Conservation (phyloP, 208 protist species). For the Trypanosoma melophagium region DNA sequence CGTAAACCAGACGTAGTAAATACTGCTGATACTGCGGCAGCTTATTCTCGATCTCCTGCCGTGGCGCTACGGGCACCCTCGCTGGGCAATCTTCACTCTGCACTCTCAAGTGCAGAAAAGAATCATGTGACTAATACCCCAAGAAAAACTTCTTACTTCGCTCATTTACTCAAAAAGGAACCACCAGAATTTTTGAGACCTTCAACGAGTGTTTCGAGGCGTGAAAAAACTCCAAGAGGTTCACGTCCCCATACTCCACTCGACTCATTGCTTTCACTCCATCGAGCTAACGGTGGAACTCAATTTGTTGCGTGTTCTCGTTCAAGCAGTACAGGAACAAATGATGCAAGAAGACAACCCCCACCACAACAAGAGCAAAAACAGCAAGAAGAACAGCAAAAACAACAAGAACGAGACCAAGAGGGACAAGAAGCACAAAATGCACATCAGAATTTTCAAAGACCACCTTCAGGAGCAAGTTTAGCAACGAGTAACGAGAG, state of each 20-base stretch:
- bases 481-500: background rate
- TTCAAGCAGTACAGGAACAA: slow-evolving; percentile 3
- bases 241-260: background rate
- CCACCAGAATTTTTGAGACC: slow-evolving; percentile 34
- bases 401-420: background rate
- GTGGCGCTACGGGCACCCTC: background rate
- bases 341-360: background rate
- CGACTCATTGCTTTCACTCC: background rate
- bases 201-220: background rate
- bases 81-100: slow-evolving; percentile 4
- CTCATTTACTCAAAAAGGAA: slow-evolving; percentile 31
- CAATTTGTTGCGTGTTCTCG: background rate
- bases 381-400: background rate
- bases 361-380: background rate
- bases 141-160: slow-evolving; percentile 22
- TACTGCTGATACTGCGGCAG: background rate
- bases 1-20: background rate
- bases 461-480: background rate
- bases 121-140: background rate
- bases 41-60: background rate
- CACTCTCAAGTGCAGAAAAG: background rate
- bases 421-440: background rate
- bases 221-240: background rate
- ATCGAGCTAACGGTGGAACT: background rate
- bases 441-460: background rate